phyloP scores from a whole-genome alignment of 768 basidiomycete genomes.

The Boletus rex-veris region DNA sequence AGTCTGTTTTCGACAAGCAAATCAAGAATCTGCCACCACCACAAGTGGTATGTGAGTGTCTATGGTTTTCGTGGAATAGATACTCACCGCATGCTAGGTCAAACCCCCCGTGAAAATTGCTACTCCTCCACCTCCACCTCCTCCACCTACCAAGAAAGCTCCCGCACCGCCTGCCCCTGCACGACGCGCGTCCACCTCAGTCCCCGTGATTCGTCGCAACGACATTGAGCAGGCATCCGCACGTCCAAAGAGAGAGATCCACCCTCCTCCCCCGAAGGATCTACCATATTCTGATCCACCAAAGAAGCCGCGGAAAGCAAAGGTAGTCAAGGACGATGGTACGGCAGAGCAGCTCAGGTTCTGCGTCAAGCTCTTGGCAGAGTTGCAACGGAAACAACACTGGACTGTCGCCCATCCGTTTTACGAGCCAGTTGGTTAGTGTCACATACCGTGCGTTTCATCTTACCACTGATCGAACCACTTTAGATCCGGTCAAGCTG shows the following conservation, averaged over 20 bases:
- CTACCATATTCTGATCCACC: constrained; percentile 76
- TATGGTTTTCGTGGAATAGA: constrained; percentile 11
- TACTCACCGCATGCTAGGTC: constrained; percentile 27
- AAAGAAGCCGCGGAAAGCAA: constrained; percentile 62
- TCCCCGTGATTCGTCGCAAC: constrained; percentile 80
- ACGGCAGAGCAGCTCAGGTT: constrained; percentile 82
- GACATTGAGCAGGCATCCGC: constrained; percentile 52
- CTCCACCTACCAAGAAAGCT: constrained; percentile 29
- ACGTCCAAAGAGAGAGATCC: constrained; percentile 97
- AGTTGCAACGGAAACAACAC: constrained; percentile 79
- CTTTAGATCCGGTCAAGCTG: constrained; percentile 69
- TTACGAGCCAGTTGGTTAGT: constrained; percentile 90
- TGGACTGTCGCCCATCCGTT: constrained; percentile 74
- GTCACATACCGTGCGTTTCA: neutral
- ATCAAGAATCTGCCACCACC: constrained; percentile 77
- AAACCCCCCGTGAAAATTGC: constrained; percentile 44
- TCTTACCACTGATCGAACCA: neutral
- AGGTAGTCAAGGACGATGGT: constrained; percentile 59
- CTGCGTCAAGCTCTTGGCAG: constrained; percentile 69
- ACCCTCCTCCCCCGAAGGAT: constrained; percentile 92
- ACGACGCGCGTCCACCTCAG: constrained; percentile 75
- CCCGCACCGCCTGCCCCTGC: constrained; percentile 41
- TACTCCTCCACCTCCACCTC: constrained; percentile 37
- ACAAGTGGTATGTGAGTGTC: constrained; percentile 59
- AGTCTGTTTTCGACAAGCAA: constrained; percentile 84